Conservation (phyloP, 1,139 yeast species). For the Candida labiduridarum region DNA sequence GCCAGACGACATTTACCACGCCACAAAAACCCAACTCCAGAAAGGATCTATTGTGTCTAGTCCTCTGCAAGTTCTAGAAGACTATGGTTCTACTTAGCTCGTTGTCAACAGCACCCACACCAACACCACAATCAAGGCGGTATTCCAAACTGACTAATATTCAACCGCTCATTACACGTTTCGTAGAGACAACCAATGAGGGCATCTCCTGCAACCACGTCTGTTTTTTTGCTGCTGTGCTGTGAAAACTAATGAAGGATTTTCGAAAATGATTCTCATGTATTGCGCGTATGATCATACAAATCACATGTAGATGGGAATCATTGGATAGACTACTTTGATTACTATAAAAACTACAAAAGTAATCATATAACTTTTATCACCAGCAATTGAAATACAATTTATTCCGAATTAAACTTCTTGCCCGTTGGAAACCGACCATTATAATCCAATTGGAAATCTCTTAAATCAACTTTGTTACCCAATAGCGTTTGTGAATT, state of each 20-base stretch:
- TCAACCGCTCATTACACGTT: neutral
- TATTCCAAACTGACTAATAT: neutral
- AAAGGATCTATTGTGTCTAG: no score
- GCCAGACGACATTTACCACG: neutral
- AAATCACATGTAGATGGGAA: no score
- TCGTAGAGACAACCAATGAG: neutral
- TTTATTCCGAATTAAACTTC: neutral
- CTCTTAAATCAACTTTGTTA: constrained; percentile 5
- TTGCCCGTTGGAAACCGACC: constrained; percentile 11
- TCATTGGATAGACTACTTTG: no score
- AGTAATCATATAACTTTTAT: neutral
- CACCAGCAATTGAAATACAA: neutral
- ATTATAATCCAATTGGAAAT: constrained; percentile 1
- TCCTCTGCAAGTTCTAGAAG: neutral
- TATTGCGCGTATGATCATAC: neutral
- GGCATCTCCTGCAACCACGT: neutral
- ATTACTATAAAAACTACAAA: no score
- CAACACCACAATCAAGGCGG: neutral
- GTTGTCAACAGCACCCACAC: neutral
- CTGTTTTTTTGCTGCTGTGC: no score
- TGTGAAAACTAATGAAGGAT: neutral
- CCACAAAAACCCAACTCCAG: neutral
- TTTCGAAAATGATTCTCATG: neutral
- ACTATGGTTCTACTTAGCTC: neutral
- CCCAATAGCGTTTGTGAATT: constrained; percentile 9